These are phyloP conservation scores for Clohesyomyces aquaticus DNA, from an alignment of 495 filamentous ascomycete species.

Conservation along the genomic window DNA sequence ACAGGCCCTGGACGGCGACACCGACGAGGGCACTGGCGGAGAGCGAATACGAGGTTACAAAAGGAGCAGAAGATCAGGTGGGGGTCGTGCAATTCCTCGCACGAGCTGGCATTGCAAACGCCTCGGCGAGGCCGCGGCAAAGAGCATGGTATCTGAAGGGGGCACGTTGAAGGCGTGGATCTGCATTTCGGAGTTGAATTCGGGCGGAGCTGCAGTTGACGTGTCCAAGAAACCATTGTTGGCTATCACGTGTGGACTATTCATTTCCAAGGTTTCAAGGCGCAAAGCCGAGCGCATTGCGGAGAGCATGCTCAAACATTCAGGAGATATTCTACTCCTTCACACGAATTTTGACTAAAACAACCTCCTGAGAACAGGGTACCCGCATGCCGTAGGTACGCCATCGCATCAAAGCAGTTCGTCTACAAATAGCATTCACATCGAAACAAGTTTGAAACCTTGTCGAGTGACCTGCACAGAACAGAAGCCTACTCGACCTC, in stretches of 20 bases:
- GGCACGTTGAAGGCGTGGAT: too few relatives aligned
- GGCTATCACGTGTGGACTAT: too few relatives aligned
- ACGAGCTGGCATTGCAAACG: not conserved
- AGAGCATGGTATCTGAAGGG: not conserved
- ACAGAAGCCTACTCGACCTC: slow-evolving; percentile 57
- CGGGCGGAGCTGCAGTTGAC: too few relatives aligned
- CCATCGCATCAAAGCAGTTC: not conserved
- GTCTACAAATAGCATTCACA: slow-evolving; percentile 5
- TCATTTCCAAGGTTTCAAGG: too few relatives aligned
- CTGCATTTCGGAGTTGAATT: too few relatives aligned
- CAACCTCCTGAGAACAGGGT: slow-evolving; percentile 8
- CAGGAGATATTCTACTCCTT: not conserved
- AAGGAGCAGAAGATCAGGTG: not conserved
- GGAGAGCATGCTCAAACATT: not conserved
- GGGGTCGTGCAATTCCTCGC: slow-evolving; percentile 15
- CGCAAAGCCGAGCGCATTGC: too few relatives aligned
- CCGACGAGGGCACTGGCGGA: too few relatives aligned
- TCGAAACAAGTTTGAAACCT: slow-evolving; percentile 28
- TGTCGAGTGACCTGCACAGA: not conserved
- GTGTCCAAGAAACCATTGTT: too few relatives aligned
- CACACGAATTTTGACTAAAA: slow-evolving; percentile 8
- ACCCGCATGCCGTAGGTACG: slow-evolving; percentile 11
- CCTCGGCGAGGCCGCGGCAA: not conserved
- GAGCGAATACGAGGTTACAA: not conserved
- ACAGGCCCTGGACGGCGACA: too few relatives aligned